Conservation (phyloP, 1,139 yeast species). For the Meyerozyma carpophila region DNA sequence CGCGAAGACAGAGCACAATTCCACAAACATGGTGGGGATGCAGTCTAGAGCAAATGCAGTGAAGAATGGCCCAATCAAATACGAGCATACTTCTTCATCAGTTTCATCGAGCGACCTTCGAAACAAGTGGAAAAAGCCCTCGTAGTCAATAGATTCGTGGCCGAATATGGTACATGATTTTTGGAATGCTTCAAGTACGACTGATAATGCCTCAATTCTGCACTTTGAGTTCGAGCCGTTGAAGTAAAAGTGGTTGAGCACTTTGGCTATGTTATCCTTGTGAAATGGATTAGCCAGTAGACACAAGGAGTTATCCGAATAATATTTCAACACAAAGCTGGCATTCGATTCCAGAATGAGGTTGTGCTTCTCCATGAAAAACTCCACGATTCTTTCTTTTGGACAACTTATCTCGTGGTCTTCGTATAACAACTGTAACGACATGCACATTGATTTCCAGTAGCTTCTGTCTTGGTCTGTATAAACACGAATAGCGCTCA, state of each 20-base stretch:
- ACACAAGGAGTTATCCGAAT: constrained; percentile 47
- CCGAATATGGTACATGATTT: constrained; percentile 28
- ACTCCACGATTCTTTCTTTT: constrained; percentile 36
- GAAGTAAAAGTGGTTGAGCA: constrained; percentile 44
- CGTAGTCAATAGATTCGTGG: constrained; percentile 17
- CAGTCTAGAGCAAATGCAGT: constrained; percentile 20
- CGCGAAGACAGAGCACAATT: constrained; percentile 13
- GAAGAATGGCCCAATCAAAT: constrained; percentile 26
- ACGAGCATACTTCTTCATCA: constrained; percentile 30
- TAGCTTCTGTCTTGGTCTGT: constrained; percentile 29
- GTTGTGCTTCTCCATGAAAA: constrained; percentile 35
- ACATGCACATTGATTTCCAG: constrained; percentile 32
- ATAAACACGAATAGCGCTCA: constrained; percentile 15
- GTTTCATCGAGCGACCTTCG: constrained; percentile 21
- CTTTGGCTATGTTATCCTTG: constrained; percentile 41
- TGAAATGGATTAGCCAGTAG: constrained; percentile 50
- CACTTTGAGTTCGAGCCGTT: constrained; percentile 18
- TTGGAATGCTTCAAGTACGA: constrained; percentile 39
- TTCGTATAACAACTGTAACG: constrained; percentile 29
- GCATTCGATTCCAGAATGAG: constrained; percentile 32
- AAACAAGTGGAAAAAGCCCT: constrained; percentile 26
- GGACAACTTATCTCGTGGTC: constrained; percentile 40
- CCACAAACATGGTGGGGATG: constrained; percentile 20
- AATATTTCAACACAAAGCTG: constrained; percentile 40
- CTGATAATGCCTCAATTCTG: constrained; percentile 34